Evolutionary conservation across 2,329 filamentous ascomycete genomes (phyloP).

Genomic region (Aspergillus terreus): DNA sequence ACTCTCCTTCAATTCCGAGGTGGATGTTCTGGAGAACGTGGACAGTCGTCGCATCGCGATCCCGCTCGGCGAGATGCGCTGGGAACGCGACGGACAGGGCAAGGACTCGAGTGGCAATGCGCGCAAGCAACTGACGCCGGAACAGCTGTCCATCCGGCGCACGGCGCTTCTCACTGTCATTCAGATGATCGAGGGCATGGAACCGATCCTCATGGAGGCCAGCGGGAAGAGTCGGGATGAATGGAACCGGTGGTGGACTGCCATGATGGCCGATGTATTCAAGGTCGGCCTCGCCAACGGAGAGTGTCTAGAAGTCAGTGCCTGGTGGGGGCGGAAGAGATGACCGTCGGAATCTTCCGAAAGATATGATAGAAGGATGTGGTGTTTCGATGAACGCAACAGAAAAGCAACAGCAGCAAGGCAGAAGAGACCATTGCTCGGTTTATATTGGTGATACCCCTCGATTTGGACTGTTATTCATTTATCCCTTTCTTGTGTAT

Average conservation of each 20-base stretch:
- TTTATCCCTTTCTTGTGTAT: slow-evolving; percentile 19
- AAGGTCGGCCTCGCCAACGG: slow-evolving; percentile 76
- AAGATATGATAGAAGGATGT: slow-evolving; percentile 16
- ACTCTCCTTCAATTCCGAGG: slow-evolving; percentile 75
- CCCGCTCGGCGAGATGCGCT: slow-evolving; percentile 76
- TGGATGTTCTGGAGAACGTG: slow-evolving; percentile 65
- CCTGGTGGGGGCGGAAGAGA: slow-evolving; percentile 61
- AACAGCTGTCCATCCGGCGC: slow-evolving; percentile 69
- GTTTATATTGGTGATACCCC: slow-evolving; percentile 40
- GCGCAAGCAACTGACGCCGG: slow-evolving; percentile 56
- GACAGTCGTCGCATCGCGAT: slow-evolving; percentile 78
- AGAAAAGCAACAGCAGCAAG: slow-evolving; percentile 17
- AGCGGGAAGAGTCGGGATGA: slow-evolving; percentile 87
- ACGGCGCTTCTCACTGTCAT: slow-evolving; percentile 79
- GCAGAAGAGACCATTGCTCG: slow-evolving; percentile 23
- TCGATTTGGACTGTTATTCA: slow-evolving; percentile 9
- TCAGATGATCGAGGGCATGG: slow-evolving; percentile 79
- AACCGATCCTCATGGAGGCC: slow-evolving; percentile 74
- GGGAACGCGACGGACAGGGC: slow-evolving; percentile 67
- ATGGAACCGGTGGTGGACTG: slow-evolving; percentile 85
- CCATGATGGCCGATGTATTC: slow-evolving; percentile 80
- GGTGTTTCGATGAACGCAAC: slow-evolving; percentile 28
- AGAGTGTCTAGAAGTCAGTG: slow-evolving; percentile 71
- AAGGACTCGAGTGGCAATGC: slow-evolving; percentile 26
- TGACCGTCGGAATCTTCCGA: slow-evolving; percentile 18